A percentile compares a stretch with the other conserved stretches of the same genome.
phyloP scores from a whole-genome alignment of 2,329 filamentous ascomycete species.

The Graphilbum ipis-grandicollis region DNA sequence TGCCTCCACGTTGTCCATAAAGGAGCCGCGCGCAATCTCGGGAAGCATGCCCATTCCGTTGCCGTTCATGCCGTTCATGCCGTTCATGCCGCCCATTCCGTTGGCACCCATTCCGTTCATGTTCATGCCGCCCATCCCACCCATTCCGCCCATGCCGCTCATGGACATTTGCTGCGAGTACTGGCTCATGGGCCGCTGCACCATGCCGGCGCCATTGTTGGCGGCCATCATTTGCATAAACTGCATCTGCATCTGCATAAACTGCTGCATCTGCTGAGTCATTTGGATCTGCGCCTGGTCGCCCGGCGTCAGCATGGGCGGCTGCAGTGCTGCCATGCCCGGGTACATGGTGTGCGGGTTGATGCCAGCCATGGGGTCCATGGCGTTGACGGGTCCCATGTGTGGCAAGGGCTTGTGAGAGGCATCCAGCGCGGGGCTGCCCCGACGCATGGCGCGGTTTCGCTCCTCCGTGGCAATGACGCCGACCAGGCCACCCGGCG shows the following conservation, averaged over 20 bases:
- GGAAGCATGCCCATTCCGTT: constrained; percentile 11
- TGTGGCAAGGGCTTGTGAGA: constrained; percentile 18
- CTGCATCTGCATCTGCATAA: constrained; percentile 91
- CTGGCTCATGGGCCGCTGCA: constrained; percentile 7
- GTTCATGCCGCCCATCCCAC: neutral
- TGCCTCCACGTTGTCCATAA: constrained; percentile 24
- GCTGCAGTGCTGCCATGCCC: constrained; percentile 15
- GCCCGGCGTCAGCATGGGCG: constrained; percentile 32
- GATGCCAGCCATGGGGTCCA: constrained; percentile 32
- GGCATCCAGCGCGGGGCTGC: constrained; percentile 53
- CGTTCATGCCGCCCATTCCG: constrained; percentile 14
- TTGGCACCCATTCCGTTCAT: neutral
- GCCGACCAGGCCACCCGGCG: constrained; percentile 66
- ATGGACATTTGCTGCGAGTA: neutral
- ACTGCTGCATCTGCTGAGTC: constrained; percentile 68
- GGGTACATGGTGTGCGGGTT: constrained; percentile 33
- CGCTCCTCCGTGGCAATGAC: constrained; percentile 79
- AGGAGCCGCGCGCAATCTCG: constrained; percentile 23
- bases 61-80: constrained; percentile 16
- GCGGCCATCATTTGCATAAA: constrained; percentile 70
- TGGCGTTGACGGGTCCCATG: constrained; percentile 13
- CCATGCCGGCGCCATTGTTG: constrained; percentile 16
- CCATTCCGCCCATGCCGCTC: constrained; percentile 13
- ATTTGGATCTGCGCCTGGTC: constrained; percentile 67
- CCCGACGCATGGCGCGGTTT: constrained; percentile 58